Conservation (phyloP, 495 filamentous ascomycete species). For the Lichenothelia convexa region DNA sequence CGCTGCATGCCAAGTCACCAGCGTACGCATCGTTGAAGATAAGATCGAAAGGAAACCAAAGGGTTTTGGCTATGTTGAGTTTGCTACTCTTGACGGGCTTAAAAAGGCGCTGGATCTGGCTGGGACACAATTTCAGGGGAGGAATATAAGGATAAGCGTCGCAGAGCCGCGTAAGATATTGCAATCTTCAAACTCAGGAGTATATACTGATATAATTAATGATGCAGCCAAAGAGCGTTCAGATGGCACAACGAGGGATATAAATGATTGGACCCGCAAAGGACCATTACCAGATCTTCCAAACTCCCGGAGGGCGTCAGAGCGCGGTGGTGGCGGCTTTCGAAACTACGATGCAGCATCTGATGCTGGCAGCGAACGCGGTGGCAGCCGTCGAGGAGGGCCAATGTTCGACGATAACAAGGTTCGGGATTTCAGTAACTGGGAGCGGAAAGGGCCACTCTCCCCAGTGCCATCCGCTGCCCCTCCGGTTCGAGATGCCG, state of each 20-base stretch:
- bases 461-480: slow-evolving; percentile 39
- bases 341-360: slow-evolving; percentile 22
- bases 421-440: slow-evolving; percentile 71
- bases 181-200: too few relatives aligned
- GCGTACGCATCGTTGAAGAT: slow-evolving; percentile 89
- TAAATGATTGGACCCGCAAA: slow-evolving; percentile 74
- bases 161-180: slow-evolving; percentile 75
- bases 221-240: slow-evolving; percentile 57
- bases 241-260: slow-evolving; percentile 37
- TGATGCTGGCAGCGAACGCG: slow-evolving; percentile 31
- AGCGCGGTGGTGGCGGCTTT: slow-evolving; percentile 20
- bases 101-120: slow-evolving; percentile 77
- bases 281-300: slow-evolving; percentile 68
- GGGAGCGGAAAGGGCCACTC: slow-evolving; percentile 89
- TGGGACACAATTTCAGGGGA: slow-evolving; percentile 61
- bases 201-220: slow-evolving; percentile 16
- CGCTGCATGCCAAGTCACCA: slow-evolving; percentile 61
- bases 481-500: slow-evolving; percentile 12
- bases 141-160: slow-evolving; percentile 73
- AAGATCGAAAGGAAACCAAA: slow-evolving; percentile 81
- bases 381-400: slow-evolving; percentile 21
- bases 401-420: slow-evolving; percentile 54
- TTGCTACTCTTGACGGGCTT: slow-evolving; percentile 68
- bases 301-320: slow-evolving; percentile 29
- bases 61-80: slow-evolving; percentile 96